Evolutionary conservation across 108 stramenopile species (phyloP).

Genomic region (Tribonema minus): DNA sequence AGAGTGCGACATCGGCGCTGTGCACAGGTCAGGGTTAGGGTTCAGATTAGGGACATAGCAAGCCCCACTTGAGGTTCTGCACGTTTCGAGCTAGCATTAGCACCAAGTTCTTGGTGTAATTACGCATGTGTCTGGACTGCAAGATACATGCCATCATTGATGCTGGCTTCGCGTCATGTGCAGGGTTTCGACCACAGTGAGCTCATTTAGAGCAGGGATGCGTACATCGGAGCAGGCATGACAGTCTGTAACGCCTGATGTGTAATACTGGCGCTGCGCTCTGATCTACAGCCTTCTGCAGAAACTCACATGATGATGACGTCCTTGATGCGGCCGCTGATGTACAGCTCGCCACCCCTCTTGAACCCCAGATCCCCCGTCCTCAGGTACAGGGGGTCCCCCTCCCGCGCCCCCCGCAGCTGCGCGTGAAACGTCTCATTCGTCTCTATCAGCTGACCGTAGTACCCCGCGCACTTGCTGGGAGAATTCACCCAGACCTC

Average conservation of each 20-base stretch:
- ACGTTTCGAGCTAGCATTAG: no score
- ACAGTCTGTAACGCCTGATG: slow-evolving; percentile 74
- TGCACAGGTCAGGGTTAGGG: no score
- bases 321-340: slow-evolving; percentile 87
- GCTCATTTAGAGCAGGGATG: no score
- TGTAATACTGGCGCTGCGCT: slow-evolving; percentile 95
- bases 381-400: slow-evolving; percentile 79
- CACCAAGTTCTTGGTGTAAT: no score
- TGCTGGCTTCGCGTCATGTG: no score
- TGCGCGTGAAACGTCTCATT: slow-evolving; percentile 30
- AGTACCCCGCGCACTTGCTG: slow-evolving; percentile 79
- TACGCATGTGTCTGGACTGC: no score
- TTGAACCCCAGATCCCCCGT: slow-evolving; percentile 97
- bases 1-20: no score
- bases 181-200: slow-evolving; percentile 90
- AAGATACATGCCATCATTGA: no score
- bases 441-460: slow-evolving; percentile 41
- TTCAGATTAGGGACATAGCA: no score
- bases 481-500: slow-evolving; percentile 88
- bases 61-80: no score
- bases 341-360: slow-evolving; percentile 84
- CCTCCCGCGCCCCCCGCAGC: not conserved
- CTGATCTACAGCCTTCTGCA: no score
- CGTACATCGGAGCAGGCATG: slow-evolving; percentile 77
- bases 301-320: slow-evolving; percentile 94